Evolutionary conservation across 257 asterid genomes (phyloP), one percentile per base, ranked within the genome.

Genomic region (Capsicum chinense): DNA sequence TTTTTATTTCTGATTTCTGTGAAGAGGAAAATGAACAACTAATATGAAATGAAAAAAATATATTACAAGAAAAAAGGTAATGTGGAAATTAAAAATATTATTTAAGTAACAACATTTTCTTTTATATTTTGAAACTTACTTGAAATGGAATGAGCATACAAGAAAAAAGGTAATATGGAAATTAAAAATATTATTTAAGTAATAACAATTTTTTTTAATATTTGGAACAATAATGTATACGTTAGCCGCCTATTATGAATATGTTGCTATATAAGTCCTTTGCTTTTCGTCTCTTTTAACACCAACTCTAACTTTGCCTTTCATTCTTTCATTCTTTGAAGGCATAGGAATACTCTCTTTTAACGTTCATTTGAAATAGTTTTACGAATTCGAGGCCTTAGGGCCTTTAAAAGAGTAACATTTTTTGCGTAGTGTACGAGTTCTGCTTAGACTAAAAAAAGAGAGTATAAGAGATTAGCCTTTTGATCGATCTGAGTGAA

Each of bases 261-360:
- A 0, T 76, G 14, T 50, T 50, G 3, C 63, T 76, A 76, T 76
- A 76, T 76, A 76, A 76, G 47, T 26, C 44, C 63, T 26, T 4
- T 7, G 0, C 42, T 14, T 21, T 52, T 6, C 12, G 3, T 52
- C 62, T 3, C 19, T 21, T 7, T 76, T 69, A 26, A 3, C 19
- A 52, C 21, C 21, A 52, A 52, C 48, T 76, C 13, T 69, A 73
- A 48, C 80, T 73, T 73, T 19, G 59, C 44, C 80, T 76, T 50
- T 76, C 21, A 52, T 52, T 74, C 47, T 74, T 19, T 74, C 21
- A n/a, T 74, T 74, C 19, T 74, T 42, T 9, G 1, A 44, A 70
- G 39, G 39, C 69, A 64, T 12, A 33, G 44, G 44, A 39, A 39
- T 4, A 39, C 50, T 12, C 11, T 12, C 0, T 47, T 48, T 74